Evolutionary conservation across 805 yeast genomes (phyloP).

Genomic region (Candida andamanensis): DNA sequence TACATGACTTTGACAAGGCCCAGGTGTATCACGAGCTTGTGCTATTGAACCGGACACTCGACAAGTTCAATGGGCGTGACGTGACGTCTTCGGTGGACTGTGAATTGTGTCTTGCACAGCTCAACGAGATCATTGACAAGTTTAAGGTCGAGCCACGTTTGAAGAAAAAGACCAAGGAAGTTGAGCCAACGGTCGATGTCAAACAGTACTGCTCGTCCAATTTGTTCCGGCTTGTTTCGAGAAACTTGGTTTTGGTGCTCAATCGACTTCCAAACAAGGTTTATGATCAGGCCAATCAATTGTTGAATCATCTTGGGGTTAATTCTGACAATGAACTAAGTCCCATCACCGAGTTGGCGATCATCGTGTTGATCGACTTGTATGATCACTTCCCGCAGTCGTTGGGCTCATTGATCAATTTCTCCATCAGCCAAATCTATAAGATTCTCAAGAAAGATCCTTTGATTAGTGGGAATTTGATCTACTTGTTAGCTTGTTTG

Average conservation of each 20-base stretch:
- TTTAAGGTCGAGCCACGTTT: constrained; percentile 13
- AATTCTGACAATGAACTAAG: constrained; percentile 14
- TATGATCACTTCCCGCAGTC: constrained; percentile 33
- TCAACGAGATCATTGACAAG: constrained; percentile 22
- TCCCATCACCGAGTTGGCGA: constrained; percentile 18
- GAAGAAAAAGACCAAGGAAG: constrained; percentile 8
- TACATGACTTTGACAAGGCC: constrained; percentile 3
- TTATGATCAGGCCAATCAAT: constrained; percentile 33
- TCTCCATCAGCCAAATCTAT: constrained; percentile 30
- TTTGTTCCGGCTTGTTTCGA: constrained; percentile 24
- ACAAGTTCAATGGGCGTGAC: not conserved
- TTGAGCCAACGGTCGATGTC: constrained; percentile 1
- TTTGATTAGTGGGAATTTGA: constrained; percentile 18
- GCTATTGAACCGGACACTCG: constrained; percentile 1
- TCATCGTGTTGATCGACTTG: constrained; percentile 31
- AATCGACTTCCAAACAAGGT: constrained; percentile 27
- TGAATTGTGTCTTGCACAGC: constrained; percentile 11
- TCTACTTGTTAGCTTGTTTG: constrained; percentile 26
- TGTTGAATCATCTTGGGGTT: constrained; percentile 22
- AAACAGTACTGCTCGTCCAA: constrained; percentile 10
- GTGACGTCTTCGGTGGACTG: not conserved
- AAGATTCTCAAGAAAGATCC: constrained; percentile 35
- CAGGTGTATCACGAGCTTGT: constrained; percentile 6
- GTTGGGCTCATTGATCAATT: constrained; percentile 30
- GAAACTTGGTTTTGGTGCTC: constrained; percentile 22